Percentiles rank a stretch among this genome's conserved stretches.
Conservation (phyloP, 2,329 filamentous ascomycete genomes). For the Fusarium sp. region DNA sequence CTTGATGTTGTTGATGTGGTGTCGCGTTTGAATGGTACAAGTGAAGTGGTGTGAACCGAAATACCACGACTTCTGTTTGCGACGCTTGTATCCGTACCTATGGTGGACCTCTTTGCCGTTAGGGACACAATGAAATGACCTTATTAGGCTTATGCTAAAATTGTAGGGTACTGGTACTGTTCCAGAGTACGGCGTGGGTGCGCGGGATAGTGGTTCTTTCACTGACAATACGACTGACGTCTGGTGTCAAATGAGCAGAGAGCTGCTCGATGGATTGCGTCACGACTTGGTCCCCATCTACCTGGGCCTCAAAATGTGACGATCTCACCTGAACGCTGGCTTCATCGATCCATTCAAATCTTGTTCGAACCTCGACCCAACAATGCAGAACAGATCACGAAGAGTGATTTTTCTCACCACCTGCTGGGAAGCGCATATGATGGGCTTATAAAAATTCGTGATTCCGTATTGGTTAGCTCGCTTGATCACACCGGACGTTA, state of each 20-base stretch:
- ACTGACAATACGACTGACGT: conserved; percentile 24
- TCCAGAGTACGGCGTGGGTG: conserved; percentile 29
- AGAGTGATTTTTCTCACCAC: conserved; percentile 1
- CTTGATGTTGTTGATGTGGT: conserved; percentile 31
- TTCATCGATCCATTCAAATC: conserved; percentile 8
- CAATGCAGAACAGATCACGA: not conserved
- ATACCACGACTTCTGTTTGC: conserved; percentile 30
- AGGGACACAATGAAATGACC: conserved; percentile 32
- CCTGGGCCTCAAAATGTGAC: not conserved
- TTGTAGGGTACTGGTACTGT: not conserved
- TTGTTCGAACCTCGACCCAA: conserved; percentile 4
- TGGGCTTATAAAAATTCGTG: conserved; percentile 22
- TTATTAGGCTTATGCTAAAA: conserved; percentile 24
- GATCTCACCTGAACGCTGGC: conserved; percentile 22
- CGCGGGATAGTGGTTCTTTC: conserved; percentile 33
- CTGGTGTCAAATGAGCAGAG: conserved; percentile 24
- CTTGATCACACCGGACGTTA: conserved; percentile 34
- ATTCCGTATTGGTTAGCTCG: conserved; percentile 36
- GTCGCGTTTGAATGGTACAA: conserved; percentile 5
- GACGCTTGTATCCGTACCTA: conserved; percentile 10
- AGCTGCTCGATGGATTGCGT: conserved; percentile 40
- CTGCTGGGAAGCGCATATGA: conserved; percentile 1
- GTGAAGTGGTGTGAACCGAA: conserved; percentile 40
- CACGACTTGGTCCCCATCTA: conserved; percentile 32
- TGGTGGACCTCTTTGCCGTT: conserved; percentile 35